Conservation (phyloP, 768 basidiomycete species). For the Termitomyces sp. region DNA sequence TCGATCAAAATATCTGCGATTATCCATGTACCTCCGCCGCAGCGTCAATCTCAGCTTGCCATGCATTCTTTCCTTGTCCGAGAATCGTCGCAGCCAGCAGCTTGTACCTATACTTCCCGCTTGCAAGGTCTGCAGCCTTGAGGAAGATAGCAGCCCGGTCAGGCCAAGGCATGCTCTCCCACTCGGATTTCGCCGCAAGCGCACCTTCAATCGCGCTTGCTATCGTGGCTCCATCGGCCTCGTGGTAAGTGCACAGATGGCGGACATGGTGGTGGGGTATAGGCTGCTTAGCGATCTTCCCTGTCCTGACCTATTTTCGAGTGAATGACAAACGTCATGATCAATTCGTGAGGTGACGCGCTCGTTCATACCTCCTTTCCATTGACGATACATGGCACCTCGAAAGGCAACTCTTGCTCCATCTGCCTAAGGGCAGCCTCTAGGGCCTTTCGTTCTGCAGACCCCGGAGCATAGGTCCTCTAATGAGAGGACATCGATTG, state of each 20-base stretch:
- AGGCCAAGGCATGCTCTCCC: constrained; percentile 95
- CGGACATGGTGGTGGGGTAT: constrained; percentile 84
- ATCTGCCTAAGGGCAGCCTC: constrained; percentile 72
- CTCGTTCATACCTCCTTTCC: constrained; percentile 64
- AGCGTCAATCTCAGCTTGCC: constrained; percentile 99
- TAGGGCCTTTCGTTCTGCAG: constrained; percentile 69
- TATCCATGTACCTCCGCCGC: constrained; percentile 77
- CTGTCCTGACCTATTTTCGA: constrained; percentile 64
- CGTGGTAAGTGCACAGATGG: constrained; percentile 81
- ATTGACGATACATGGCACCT: constrained; percentile 90
- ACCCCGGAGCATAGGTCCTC: constrained; percentile 75
- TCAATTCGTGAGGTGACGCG: not conserved
- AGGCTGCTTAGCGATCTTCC: constrained; percentile 69
- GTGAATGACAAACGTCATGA: not conserved
- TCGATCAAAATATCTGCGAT: not conserved
- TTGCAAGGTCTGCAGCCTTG: constrained; percentile 93
- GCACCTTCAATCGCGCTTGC: constrained; percentile 81
- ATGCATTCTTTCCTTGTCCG: constrained; percentile 97
- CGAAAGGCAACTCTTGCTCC: constrained; percentile 79
- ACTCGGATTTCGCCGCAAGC: constrained; percentile 76
- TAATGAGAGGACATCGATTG: constrained; percentile 19
- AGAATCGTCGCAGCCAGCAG: constrained; percentile 95
- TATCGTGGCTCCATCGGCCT: constrained; percentile 77
- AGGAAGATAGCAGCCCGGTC: constrained; percentile 98
- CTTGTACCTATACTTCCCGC: constrained; percentile 94